These are phyloP conservation scores for Pichia sp. DNA, from an alignment of 1,139 yeast genomes.

Conservation along the genomic window DNA sequence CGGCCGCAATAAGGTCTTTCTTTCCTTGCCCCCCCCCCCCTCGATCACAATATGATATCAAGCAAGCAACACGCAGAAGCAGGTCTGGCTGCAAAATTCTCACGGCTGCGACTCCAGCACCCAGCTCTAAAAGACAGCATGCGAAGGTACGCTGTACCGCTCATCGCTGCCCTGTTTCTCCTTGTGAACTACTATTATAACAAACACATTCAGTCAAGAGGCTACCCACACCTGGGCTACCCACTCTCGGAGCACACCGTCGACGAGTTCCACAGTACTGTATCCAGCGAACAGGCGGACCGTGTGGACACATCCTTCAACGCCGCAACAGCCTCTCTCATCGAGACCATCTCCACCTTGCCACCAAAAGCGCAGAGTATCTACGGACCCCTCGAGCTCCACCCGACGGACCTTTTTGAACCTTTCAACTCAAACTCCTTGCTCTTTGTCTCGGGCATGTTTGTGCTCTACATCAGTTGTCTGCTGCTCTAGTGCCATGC, in stretches of 20 bases:
- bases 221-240: slow-evolving; percentile 6
- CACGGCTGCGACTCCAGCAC: not conserved
- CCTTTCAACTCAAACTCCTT: slow-evolving; percentile 14
- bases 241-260: slow-evolving; percentile 13
- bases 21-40: not conserved
- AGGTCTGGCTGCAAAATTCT: not conserved
- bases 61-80: not conserved
- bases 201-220: slow-evolving; percentile 1
- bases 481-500: not conserved
- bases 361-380: not conserved
- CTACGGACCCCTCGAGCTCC: slow-evolving; percentile 16
- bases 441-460: slow-evolving; percentile 3
- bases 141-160: not conserved
- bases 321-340: not conserved
- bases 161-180: not conserved
- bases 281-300: not conserved
- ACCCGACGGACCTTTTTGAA: slow-evolving; percentile 8
- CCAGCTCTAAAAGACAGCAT: not conserved
- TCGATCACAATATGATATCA: not conserved
- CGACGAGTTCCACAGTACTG: slow-evolving; percentile 3
- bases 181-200: not conserved
- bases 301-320: not conserved
- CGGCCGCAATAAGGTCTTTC: too few species aligned
- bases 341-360: not conserved
- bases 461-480: slow-evolving; percentile 4